Evolutionary conservation across 2,329 filamentous ascomycete species (phyloP).

Genomic region (Capronia coronata): DNA sequence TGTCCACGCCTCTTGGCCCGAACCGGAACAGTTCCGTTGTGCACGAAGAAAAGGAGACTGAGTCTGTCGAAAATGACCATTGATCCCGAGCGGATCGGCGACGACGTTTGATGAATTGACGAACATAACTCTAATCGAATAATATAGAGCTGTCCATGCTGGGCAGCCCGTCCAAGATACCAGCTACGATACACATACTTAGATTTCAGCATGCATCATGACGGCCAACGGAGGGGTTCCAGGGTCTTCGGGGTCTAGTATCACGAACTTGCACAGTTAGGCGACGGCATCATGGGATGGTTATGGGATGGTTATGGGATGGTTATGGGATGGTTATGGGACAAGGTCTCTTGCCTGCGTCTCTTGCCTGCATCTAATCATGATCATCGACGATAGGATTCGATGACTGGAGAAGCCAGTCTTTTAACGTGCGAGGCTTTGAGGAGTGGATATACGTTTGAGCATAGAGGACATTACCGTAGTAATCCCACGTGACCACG

Average conservation of each 20-base stretch:
- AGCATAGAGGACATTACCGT: too few species aligned
- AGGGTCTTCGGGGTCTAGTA: too few species aligned
- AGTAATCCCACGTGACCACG: too few species aligned
- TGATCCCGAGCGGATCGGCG: neutral
- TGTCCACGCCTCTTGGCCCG: slow-evolving; percentile 12
- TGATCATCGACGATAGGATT: too few species aligned
- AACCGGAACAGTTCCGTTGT: slow-evolving; percentile 17
- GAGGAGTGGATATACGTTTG: too few species aligned
- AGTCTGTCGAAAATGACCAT: neutral
- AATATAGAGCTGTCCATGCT: neutral
- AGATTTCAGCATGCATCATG: neutral
- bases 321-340: too few species aligned
- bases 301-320: too few species aligned
- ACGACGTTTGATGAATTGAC: slow-evolving; percentile 12
- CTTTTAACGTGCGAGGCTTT: too few species aligned
- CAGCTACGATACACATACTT: slow-evolving; percentile 5
- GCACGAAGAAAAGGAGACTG: slow-evolving; percentile 20
- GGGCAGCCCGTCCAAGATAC: neutral
- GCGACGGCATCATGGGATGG: too few species aligned
- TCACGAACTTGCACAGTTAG: neutral
- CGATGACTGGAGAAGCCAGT: too few species aligned
- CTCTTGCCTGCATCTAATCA: too few species aligned
- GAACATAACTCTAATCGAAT: slow-evolving; percentile 6
- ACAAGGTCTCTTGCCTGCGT: too few species aligned
- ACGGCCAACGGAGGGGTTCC: neutral